A percentile compares a stretch with the other conserved stretches of the same genome.
These are phyloP conservation scores for Fraxinus baroniana DNA, from an alignment of 305 asterid genomes.

Conservation along the genomic window DNA sequence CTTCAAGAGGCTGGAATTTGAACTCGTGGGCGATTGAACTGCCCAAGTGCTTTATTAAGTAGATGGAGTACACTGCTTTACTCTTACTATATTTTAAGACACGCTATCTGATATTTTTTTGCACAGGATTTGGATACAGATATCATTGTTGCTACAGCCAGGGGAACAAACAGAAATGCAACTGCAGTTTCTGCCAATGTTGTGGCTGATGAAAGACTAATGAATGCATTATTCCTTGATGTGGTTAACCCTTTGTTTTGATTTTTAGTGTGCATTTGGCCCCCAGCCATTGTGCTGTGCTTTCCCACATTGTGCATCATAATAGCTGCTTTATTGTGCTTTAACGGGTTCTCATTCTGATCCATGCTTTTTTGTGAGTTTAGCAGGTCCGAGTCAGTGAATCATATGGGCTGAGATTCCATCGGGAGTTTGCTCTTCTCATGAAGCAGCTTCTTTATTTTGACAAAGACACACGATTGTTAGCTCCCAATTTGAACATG, in stretches of 20 bases:
- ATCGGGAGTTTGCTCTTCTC: constrained; percentile 93
- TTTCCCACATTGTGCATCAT: not conserved
- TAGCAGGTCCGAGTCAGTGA: constrained; percentile 86
- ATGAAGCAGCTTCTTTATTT: constrained; percentile 94
- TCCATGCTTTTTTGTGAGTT: constrained; percentile 3
- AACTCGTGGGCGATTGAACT: not conserved
- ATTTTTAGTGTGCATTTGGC: not conserved
- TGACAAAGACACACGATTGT: constrained; percentile 80
- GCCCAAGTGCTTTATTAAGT: not conserved
- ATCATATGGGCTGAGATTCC: constrained; percentile 90
- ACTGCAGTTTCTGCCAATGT: constrained; percentile 81
- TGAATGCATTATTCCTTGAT: constrained; percentile 90
- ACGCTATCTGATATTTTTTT: not conserved
- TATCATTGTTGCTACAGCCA: constrained; percentile 81
- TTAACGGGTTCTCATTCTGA: constrained; percentile 8
- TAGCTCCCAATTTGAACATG: constrained; percentile 95
- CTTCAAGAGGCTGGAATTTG: not conserved
- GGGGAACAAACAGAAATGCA: constrained; percentile 62
- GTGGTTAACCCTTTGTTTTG: constrained; percentile 49
- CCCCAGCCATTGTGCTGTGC: not conserved
- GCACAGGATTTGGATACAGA: constrained; percentile 84
- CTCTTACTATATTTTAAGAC: not conserved
- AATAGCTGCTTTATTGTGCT: not conserved
- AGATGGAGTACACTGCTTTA: not conserved
- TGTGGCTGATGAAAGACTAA: constrained; percentile 81